Conservation (phyloP, 495 filamentous ascomycete genomes). For the Pseudotulostoma volvatum region DNA sequence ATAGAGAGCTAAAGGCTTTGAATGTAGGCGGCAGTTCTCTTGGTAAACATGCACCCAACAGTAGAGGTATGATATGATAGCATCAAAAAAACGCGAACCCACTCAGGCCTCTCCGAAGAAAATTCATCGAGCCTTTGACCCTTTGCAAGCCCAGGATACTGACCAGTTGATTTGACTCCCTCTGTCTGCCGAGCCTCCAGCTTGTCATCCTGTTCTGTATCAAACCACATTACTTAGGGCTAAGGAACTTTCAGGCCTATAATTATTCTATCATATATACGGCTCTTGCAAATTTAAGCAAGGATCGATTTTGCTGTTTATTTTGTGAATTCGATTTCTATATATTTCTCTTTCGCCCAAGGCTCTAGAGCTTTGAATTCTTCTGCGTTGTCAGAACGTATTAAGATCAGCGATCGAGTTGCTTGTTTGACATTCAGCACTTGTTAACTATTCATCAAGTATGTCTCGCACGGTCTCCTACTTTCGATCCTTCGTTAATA, state of each 20-base stretch:
- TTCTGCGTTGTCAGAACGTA: conserved; percentile 1
- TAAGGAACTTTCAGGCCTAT: no score
- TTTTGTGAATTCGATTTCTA: no score
- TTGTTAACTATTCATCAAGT: background rate
- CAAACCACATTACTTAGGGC: background rate
- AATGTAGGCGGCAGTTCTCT: no score
- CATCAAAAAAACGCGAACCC: no score
- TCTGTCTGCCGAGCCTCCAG: background rate
- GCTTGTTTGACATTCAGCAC: background rate
- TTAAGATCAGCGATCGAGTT: background rate
- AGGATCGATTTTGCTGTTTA: background rate
- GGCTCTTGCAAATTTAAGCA: background rate
- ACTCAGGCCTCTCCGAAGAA: no score
- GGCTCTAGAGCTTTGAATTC: background rate
- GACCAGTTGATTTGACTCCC: no score
- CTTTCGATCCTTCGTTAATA: background rate
- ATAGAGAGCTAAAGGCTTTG: no score
- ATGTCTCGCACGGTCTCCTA: background rate
- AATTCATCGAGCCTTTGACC: no score
- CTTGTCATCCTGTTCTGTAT: background rate
- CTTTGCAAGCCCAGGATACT: no score
- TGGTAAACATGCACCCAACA: no score
- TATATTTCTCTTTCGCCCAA: background rate
- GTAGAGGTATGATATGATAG: no score
- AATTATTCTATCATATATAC: background rate